A percentile compares a stretch with the other conserved stretches of the same genome.
phyloP scores from a whole-genome alignment of 495 filamentous ascomycete genomes.

The Bryoglossum gracile region DNA sequence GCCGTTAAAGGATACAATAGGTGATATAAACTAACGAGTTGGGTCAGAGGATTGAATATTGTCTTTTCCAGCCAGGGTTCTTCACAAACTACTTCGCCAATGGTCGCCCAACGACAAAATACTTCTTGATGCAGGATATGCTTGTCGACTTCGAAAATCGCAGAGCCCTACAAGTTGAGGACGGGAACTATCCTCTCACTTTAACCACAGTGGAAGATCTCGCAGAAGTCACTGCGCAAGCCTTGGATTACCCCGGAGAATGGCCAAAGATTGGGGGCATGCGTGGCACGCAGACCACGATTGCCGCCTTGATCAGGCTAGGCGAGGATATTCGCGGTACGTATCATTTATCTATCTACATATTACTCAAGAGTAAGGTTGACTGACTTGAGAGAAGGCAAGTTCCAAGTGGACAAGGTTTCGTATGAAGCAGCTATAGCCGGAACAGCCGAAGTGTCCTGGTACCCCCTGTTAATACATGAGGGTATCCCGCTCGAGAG shows the following conservation, averaged over 20 bases:
- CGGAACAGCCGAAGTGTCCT: too few relatives aligned
- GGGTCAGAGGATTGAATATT: constrained; percentile 47
- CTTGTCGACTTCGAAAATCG: constrained; percentile 39
- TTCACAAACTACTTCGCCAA: constrained; percentile 45
- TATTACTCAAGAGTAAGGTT: too few relatives aligned
- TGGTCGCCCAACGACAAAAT: constrained; percentile 39
- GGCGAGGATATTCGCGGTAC: constrained; percentile 43
- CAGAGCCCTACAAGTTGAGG: constrained; percentile 40
- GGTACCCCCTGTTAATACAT: too few relatives aligned
- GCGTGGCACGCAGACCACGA: constrained; percentile 33
- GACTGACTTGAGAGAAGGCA: too few relatives aligned
- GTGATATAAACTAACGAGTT: constrained; percentile 37
- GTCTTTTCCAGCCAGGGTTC: constrained; percentile 46
- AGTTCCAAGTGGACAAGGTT: too few relatives aligned
- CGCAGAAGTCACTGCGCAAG: constrained; percentile 35
- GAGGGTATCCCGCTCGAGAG: too few relatives aligned
- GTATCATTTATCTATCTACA: too few relatives aligned
- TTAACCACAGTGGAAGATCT: constrained; percentile 39
- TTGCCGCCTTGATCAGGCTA: constrained; percentile 35
- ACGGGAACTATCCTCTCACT: constrained; percentile 34
- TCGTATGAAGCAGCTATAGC: too few relatives aligned
- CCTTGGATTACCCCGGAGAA: constrained; percentile 47
- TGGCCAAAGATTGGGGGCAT: constrained; percentile 50
- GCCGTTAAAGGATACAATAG: too few relatives aligned
- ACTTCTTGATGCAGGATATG: constrained; percentile 34